phyloP scores from a whole-genome alignment of 228 moss, liverwort and hornwort species.

The Sphagnum fallax region DNA sequence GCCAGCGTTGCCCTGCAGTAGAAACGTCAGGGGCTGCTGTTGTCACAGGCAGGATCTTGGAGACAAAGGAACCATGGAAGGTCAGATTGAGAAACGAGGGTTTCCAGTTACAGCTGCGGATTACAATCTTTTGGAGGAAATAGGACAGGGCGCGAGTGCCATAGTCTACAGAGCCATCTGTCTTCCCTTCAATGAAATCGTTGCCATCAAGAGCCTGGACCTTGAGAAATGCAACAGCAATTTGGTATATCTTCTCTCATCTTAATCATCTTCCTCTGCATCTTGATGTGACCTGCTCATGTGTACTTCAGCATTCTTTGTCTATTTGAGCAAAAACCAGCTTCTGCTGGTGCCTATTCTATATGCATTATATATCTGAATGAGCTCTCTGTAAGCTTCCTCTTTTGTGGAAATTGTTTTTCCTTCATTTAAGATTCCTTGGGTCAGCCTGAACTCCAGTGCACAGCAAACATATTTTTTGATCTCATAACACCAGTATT shows the following conservation, averaged over 20 bases:
- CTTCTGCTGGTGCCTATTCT: not conserved
- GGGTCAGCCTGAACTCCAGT: too few species aligned
- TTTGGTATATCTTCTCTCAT: constrained; percentile 28
- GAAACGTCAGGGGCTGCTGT: too few species aligned
- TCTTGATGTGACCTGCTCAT: not conserved
- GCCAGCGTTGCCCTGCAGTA: too few species aligned
- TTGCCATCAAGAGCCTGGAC: constrained; percentile 90
- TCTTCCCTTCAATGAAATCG: constrained; percentile 67
- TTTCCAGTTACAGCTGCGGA: constrained; percentile 64
- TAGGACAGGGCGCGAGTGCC: constrained; percentile 91
- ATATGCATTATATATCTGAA: not conserved
- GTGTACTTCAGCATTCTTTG: not conserved
- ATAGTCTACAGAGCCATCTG: constrained; percentile 74
- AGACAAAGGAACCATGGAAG: constrained; percentile 22
- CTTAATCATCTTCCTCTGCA: not conserved
- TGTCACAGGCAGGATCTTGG: too few species aligned
- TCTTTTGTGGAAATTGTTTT: not conserved
- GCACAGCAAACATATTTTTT: too few species aligned
- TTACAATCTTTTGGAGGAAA: constrained; percentile 84
- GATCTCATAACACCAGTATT: too few species aligned
- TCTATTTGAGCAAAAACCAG: not conserved
- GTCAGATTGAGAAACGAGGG: constrained; percentile 25
- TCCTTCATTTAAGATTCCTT: not conserved
- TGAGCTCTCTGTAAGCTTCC: not conserved
- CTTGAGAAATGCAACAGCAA: constrained; percentile 87